A percentile compares a stretch with the other conserved stretches of the same genome.
phyloP scores from a whole-genome alignment of 306 rosid genomes.

The Echinosophora koreensis region DNA sequence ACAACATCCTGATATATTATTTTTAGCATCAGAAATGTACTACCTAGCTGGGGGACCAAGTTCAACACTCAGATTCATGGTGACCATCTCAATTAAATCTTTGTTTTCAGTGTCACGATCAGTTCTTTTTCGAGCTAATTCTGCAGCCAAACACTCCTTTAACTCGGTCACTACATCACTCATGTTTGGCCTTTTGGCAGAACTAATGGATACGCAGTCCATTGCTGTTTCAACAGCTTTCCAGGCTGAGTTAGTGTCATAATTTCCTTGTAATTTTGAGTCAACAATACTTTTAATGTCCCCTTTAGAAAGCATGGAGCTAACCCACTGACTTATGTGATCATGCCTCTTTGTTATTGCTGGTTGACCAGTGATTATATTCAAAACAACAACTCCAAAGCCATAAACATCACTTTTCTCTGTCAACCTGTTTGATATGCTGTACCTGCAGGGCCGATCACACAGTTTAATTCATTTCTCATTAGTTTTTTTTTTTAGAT shows the following conservation, averaged over 20 bases:
- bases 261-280: constrained; percentile 47
- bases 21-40: neutral
- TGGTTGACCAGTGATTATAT: constrained; percentile 53
- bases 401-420: constrained; percentile 67
- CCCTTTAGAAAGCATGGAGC: constrained; percentile 39
- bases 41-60: constrained; percentile 33
- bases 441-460: constrained; percentile 43
- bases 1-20: neutral
- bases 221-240: constrained; percentile 57
- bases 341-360: constrained; percentile 38
- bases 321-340: constrained; percentile 53
- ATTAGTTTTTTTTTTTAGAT: neutral
- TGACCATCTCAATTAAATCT: neutral
- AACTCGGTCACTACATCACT: constrained; percentile 48
- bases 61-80: constrained; percentile 8
- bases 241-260: constrained; percentile 47
- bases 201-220: constrained; percentile 45
- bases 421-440: constrained; percentile 45
- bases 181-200: constrained; percentile 56
- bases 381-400: constrained; percentile 59
- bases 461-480: neutral
- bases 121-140: neutral
- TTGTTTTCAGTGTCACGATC: neutral
- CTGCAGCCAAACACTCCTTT: constrained; percentile 50
- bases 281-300: constrained; percentile 52